Percentiles rank a stretch among this genome's conserved stretches.
Evolutionary conservation across 176 grass and related monocot species (phyloP).

Genomic region (Triticum timopheevii): DNA sequence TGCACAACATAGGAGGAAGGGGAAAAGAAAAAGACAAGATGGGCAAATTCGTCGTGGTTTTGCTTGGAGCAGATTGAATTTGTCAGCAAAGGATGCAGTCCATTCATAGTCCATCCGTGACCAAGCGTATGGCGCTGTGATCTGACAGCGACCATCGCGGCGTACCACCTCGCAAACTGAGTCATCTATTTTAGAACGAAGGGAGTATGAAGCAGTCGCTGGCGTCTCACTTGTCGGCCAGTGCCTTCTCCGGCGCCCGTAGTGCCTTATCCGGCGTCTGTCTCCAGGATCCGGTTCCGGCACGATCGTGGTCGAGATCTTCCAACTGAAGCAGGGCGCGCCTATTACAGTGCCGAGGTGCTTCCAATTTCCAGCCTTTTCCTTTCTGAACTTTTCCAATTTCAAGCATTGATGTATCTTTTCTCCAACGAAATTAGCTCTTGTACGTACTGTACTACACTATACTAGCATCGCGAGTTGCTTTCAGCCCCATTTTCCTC

Average conservation of each 20-base stretch:
- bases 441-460: no score
- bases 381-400: neutral
- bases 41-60: neutral
- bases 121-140: neutral
- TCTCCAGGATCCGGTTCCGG: no score
- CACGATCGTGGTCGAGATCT: neutral
- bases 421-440: no score
- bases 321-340: no score
- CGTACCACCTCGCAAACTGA: no score
- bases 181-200: no score
- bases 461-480: neutral
- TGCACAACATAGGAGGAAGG: neutral
- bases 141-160: no score
- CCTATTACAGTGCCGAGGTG: no score
- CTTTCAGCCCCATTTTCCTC: neutral
- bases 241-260: no score
- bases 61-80: neutral
- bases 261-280: no score
- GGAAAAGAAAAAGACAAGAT: neutral
- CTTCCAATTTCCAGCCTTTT: neutral
- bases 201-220: no score
- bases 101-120: neutral
- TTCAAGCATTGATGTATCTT: neutral
- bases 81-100: conserved; percentile 18
- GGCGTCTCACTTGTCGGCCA: no score